Evolutionary conservation across 148 eudicot species (phyloP), one percentile per base, ranked within the genome.

Genomic region (Chenopodium album): DNA sequence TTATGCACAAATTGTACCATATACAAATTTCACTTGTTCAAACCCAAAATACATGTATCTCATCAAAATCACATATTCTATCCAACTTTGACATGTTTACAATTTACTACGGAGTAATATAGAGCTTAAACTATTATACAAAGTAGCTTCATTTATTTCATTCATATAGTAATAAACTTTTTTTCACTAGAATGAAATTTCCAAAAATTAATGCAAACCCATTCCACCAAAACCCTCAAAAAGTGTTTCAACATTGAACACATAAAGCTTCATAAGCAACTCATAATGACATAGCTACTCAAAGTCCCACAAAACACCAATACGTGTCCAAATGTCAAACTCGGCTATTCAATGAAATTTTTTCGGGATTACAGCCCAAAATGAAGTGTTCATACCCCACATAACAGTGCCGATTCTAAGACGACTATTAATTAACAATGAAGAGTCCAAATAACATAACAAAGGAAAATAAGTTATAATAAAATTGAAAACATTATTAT

Each of bases 251-350:
- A 9, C 37, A 41, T 56, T 68, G 11, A 60, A 56, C 10, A 54
- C n/a, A 76, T 68, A n/a, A 44, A 81, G 17, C 54, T 65, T 76
- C 63, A 77, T n/a, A 31, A 68, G 2, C 32, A 73, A 80, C 63
- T 60, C 54, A 11, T 10, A 48, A 11, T 48, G 14, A 12, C 13
- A 9, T 48, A 48, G 54, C 13, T 48, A 48, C 54, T 48, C 54
- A 50, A 50, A 50, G 14, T 50, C 16, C 0, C 14, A 13, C 14
- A 50, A 11, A 0, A 50, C 2, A 12, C 54, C 13, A 13, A 13
- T 50, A 12, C 16, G 16, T 50, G 54, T 50, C 54, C 14, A 50
- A 10, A 13, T 50, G 12, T 50, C 54, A 11, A 13, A 50, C 13
- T 50, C 3, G 14, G 54, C 16, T 50, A 9, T 10, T 41, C 44